Conservation (phyloP, 306 rosid genomes). For the Inga leiocalycina region DNA sequence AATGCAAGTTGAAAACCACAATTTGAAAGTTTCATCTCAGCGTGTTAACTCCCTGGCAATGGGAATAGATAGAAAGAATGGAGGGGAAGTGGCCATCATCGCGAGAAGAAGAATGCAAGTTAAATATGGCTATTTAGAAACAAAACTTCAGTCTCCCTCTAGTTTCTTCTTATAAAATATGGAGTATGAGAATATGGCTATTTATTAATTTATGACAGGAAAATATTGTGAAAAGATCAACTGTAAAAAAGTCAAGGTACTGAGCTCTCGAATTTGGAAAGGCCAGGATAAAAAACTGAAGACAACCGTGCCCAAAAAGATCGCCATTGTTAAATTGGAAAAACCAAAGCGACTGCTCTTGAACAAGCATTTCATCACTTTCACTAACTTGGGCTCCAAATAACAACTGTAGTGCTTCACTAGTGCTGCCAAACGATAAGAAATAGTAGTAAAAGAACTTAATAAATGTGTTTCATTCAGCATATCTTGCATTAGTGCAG, state of each 20-base stretch:
- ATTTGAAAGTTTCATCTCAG: not conserved
- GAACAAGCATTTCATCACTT: constrained; percentile 1
- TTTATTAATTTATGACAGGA: not conserved
- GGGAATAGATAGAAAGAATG: not conserved
- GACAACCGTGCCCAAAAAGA: not conserved
- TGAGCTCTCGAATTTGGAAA: not conserved
- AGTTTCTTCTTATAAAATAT: not conserved
- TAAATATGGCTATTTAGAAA: not conserved
- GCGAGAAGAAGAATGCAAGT: not conserved
- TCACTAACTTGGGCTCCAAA: not conserved
- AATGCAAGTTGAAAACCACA: not conserved
- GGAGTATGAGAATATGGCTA: not conserved
- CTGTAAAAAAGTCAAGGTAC: not conserved
- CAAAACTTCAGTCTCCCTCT: not conserved
- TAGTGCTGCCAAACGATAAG: not conserved
- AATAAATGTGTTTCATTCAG: not conserved
- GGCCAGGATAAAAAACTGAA: not conserved
- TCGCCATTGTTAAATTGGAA: not conserved
- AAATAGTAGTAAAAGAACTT: not conserved
- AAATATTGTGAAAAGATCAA: not conserved
- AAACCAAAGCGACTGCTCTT: not conserved
- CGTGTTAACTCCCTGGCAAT: not conserved
- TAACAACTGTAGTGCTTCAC: not conserved
- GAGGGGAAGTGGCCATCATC: not conserved
- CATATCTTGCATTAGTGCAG: not conserved